Conservation (phyloP, 257 asterid species). For the Gynochthodes officinalis region DNA sequence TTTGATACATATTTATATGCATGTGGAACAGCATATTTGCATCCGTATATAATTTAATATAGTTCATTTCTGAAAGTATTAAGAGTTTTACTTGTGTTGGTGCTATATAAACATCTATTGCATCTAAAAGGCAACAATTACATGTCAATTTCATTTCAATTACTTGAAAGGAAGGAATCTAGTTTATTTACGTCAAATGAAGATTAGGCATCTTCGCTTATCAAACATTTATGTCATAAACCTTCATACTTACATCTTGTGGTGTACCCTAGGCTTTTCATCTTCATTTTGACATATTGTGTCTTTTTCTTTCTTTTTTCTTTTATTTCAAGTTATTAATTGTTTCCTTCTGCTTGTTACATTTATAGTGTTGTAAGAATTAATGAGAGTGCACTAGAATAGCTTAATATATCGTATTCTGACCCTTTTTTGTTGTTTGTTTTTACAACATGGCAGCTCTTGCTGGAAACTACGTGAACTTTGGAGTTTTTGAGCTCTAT, state of each 20-base stretch:
- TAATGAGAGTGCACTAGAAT: not conserved
- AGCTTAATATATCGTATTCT: not conserved
- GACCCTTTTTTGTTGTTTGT: constrained; percentile 14
- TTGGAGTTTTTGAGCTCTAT: constrained; percentile 95
- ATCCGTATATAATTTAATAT: not conserved
- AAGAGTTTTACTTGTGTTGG: not conserved
- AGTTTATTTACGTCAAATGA: no score
- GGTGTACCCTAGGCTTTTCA: not conserved
- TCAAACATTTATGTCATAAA: not conserved
- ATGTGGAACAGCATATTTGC: not conserved
- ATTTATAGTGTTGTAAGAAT: not conserved
- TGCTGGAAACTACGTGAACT: constrained; percentile 93
- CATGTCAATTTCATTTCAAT: not conserved
- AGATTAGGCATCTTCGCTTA: constrained; percentile 21
- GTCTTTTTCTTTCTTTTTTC: no score
- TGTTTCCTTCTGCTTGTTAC: not conserved
- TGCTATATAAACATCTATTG: not conserved
- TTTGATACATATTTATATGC: not conserved
- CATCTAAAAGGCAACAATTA: not conserved
- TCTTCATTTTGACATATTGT: not conserved
- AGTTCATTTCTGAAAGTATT: not conserved
- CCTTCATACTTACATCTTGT: constrained; percentile 15
- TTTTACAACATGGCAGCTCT: constrained; percentile 55
- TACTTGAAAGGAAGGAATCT: not conserved
- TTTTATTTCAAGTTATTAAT: not conserved